Percentiles rank a stretch among this genome's conserved stretches.
phyloP scores from a whole-genome alignment of 441 rosid genomes.

The Syzygium syzygioides region DNA sequence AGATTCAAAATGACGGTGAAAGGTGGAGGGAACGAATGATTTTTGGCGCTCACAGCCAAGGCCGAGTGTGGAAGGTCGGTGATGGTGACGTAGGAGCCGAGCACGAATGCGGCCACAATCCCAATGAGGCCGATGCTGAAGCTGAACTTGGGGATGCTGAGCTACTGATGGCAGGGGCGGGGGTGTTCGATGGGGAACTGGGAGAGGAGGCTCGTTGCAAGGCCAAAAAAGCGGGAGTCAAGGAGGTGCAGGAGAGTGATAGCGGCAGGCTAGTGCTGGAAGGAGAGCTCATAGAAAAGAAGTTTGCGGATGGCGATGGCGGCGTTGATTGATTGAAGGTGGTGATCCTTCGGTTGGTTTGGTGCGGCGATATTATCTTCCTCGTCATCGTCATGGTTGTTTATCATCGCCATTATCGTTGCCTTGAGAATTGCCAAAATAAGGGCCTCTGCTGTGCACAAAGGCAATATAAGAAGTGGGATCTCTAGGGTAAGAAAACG shows the following conservation, averaged over 20 bases:
- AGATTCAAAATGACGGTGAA: background rate
- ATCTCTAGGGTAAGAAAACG: background rate
- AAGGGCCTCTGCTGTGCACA: background rate
- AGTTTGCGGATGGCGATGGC: slow-evolving; percentile 53
- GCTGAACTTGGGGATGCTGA: slow-evolving; percentile 63
- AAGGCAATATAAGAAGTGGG: background rate
- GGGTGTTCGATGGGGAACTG: slow-evolving; percentile 17
- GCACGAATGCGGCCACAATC: slow-evolving; percentile 49
- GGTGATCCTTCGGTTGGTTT: slow-evolving; percentile 31
- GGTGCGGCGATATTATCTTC: background rate
- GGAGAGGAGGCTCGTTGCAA: slow-evolving; percentile 32
- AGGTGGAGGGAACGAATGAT: background rate
- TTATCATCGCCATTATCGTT: background rate
- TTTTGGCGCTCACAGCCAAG: slow-evolving; percentile 9
- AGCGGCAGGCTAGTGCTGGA: slow-evolving; percentile 85
- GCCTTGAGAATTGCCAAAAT: background rate
- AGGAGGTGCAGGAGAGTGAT: slow-evolving; percentile 60
- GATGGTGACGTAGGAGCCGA: slow-evolving; percentile 56
- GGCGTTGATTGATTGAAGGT: slow-evolving; percentile 42
- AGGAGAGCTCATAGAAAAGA: slow-evolving; percentile 64
- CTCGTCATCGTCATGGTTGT: background rate
- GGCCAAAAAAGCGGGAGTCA: slow-evolving; percentile 28
- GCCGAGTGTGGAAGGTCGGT: slow-evolving; percentile 69
- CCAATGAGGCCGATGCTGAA: slow-evolving; percentile 79
- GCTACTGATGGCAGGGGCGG: slow-evolving; percentile 1